Evolutionary conservation across 805 yeast species (phyloP).

Genomic region (Lachancea dasiensis): DNA sequence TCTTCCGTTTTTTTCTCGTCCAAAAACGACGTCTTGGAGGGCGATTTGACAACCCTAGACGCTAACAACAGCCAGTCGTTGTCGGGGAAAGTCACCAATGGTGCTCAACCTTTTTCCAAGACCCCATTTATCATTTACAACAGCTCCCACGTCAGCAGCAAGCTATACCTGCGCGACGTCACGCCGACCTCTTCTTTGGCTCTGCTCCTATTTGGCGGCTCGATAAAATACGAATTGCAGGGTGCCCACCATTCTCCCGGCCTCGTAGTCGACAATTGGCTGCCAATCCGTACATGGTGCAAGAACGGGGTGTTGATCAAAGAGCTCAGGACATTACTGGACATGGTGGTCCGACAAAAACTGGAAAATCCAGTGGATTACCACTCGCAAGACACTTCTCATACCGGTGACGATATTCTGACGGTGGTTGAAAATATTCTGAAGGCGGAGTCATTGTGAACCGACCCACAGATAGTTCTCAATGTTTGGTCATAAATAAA

Average conservation of each 20-base stretch:
- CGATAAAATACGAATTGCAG: slow-evolving; percentile 49
- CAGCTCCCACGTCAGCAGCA: slow-evolving; percentile 56
- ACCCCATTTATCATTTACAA: slow-evolving; percentile 60
- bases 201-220: slow-evolving; percentile 76
- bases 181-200: slow-evolving; percentile 77
- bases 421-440: slow-evolving; percentile 37
- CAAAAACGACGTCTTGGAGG: slow-evolving; percentile 30
- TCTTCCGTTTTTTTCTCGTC: slow-evolving; percentile 65
- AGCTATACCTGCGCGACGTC: slow-evolving; percentile 62
- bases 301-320: slow-evolving; percentile 84
- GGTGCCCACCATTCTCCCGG: slow-evolving; percentile 65
- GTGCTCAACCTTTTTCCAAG: slow-evolving; percentile 25
- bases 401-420: slow-evolving; percentile 35
- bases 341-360: slow-evolving; percentile 56
- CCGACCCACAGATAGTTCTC: not conserved
- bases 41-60: slow-evolving; percentile 14
- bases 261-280: slow-evolving; percentile 80
- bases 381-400: slow-evolving; percentile 11
- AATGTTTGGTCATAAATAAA: too few relatives aligned
- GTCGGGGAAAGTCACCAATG: slow-evolving; percentile 24
- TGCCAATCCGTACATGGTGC: slow-evolving; percentile 89
- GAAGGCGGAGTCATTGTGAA: slow-evolving; percentile 6
- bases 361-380: slow-evolving; percentile 48
- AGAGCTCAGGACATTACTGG: slow-evolving; percentile 59
- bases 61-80: too few relatives aligned